phyloP scores from a whole-genome alignment of 1,284 basidiomycete genomes.

The Ganoderma boninense region DNA sequence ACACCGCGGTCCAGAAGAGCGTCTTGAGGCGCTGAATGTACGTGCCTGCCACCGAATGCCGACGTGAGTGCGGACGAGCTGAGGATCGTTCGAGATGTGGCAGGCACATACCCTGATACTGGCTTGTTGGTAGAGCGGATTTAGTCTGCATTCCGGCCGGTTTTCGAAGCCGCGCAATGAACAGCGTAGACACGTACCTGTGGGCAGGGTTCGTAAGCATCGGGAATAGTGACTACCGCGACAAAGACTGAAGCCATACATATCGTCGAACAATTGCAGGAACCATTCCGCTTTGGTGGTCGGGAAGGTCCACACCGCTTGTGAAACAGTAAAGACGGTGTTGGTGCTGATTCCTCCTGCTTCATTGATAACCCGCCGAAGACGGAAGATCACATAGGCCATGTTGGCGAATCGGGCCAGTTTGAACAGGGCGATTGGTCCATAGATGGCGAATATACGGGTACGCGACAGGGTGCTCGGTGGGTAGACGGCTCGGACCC shows the following conservation, averaged over 20 bases:
- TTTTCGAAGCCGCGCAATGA: background rate
- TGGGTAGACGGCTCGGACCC: background rate
- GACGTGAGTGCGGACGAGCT: no score
- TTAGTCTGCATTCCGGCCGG: background rate
- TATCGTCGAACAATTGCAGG: slow-evolving; percentile 39
- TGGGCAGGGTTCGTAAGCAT: background rate
- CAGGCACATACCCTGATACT: background rate
- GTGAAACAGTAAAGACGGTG: background rate
- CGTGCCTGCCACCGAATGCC: background rate
- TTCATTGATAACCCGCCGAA: background rate
- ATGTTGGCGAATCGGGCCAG: background rate
- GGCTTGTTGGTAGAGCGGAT: no score
- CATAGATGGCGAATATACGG: background rate
- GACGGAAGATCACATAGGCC: background rate
- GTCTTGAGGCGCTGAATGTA: slow-evolving; percentile 16
- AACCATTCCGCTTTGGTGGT: slow-evolving; percentile 37
- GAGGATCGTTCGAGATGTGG: no score
- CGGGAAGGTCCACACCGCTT: slow-evolving; percentile 2
- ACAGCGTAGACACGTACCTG: slow-evolving; percentile 9
- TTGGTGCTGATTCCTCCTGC: background rate
- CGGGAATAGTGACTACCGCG: background rate
- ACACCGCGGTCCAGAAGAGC: slow-evolving; percentile 42
- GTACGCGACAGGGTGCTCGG: background rate
- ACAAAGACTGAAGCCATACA: slow-evolving; percentile 19
- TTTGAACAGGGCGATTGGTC: background rate